phyloP scores from a whole-genome alignment of 1,284 basidiomycete genomes.

The Cutaneotrichosporon sp. region DNA sequence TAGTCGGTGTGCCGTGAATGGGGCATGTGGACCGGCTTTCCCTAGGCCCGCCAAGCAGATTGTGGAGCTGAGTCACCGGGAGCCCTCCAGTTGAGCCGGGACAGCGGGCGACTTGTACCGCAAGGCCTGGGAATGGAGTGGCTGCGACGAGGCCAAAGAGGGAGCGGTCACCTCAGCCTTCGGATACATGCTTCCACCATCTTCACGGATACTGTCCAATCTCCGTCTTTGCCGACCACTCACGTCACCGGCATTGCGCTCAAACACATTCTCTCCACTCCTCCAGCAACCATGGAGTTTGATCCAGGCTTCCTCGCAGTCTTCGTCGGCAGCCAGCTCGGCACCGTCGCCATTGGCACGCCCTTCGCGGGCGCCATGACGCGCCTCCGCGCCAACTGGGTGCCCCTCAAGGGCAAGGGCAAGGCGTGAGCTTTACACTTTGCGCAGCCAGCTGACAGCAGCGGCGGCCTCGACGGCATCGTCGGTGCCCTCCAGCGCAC shows the following conservation, averaged over 20 bases:
- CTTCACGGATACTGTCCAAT: not conserved
- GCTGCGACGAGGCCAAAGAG: too few relatives aligned
- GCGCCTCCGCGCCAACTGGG: slow-evolving; percentile 55
- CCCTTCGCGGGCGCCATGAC: slow-evolving; percentile 26
- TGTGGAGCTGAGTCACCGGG: too few relatives aligned
- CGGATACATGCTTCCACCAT: too few relatives aligned
- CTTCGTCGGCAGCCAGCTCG: not conserved
- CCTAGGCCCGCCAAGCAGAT: too few relatives aligned
- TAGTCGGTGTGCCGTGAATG: too few relatives aligned
- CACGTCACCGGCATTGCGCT: not conserved
- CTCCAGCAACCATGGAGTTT: not conserved
- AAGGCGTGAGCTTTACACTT: too few relatives aligned
- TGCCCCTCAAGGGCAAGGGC: slow-evolving; percentile 60
- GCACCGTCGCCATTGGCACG: not conserved
- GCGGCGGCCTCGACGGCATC: slow-evolving; percentile 38
- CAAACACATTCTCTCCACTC: not conserved
- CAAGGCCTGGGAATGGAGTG: too few relatives aligned
- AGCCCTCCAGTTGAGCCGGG: too few relatives aligned
- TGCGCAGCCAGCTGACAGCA: not conserved
- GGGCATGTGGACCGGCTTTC: too few relatives aligned
- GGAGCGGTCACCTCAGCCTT: too few relatives aligned
- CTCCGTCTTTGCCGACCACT: not conserved
- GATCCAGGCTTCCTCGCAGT: not conserved
- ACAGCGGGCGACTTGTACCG: too few relatives aligned
- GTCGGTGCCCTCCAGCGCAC: slow-evolving; percentile 68